Base-by-base conservation (phyloP, 768 basidiomycete genomes). In the Boletus huronensis region DNA sequence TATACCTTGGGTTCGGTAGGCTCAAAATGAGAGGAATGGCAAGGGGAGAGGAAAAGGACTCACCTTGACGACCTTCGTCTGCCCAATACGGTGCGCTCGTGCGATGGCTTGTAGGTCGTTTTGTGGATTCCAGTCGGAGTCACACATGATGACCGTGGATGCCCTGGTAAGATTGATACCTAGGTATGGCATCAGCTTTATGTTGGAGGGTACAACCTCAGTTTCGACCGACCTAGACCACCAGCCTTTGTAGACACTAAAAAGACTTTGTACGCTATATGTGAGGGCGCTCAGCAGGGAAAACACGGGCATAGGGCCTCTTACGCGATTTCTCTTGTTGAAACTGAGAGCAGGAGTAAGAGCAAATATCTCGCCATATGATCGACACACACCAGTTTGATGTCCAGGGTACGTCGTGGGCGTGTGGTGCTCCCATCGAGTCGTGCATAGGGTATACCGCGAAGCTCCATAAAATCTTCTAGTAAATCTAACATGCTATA, bases 81-180 rank as follows among this genome's bases (percentile, higher is more conserved):
- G 88, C 6, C 88, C 88, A 50, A 89, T 87, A 10, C 90, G 81
- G 67, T 92, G 90, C 0, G 90, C 90, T 39, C 90, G 79, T 23
- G 90, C 90, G 68, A 92, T 90, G 0, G 90, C 90, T 70, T 92
- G 90, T 6, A 92, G 72, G 66, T 93, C 90, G 65, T 89, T 91
- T 68, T 90, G 81, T 16, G 82, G 82, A 65, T 83, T 83, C 82
- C 82, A 83, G 43, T 82, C 82, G 0, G 77, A 80, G 66, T 92
- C 90, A 59, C 85, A 87, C 77, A 92, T 87, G 64, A 91, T 84
- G 58, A 90, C 88, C 3, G 83, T 85, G 43, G 88, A 81, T 5
- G 90, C 90, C 54, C 80, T 90, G 51, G 90, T 90, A 47, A 93
- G 77, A 63, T 93, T 93, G 72, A 93, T 90, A 46, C 90, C 89